Evolutionary conservation across 106 monocot species (phyloP).

Genomic region (Narthecium ossifragum): DNA sequence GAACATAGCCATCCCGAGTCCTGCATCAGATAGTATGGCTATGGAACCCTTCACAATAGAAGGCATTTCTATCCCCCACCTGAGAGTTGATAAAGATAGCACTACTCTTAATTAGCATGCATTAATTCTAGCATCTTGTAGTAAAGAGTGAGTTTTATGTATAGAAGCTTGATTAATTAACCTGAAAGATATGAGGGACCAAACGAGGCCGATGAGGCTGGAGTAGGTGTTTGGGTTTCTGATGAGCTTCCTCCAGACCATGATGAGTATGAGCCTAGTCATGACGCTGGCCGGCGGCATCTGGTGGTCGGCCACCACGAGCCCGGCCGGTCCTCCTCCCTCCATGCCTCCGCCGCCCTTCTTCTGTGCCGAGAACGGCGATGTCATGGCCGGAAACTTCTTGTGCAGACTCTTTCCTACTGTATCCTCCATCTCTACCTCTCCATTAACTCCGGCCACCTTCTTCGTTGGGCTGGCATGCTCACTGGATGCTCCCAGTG

Average conservation of each 20-base stretch:
- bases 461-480: conserved; percentile 3
- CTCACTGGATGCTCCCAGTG: neutral
- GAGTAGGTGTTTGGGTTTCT: conserved; percentile 90
- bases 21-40: conserved; percentile 80
- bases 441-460: neutral
- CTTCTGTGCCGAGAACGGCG: neutral
- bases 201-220: conserved; percentile 68
- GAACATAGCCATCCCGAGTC: conserved; percentile 92
- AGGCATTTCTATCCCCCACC: conserved; percentile 84
- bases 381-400: neutral
- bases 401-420: neutral
- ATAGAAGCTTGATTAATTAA: no score
- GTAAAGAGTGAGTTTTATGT: no score
- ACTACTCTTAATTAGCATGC: no score
- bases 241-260: conserved; percentile 94
- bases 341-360: neutral
- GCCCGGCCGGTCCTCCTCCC: neutral
- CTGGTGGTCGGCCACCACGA: conserved; percentile 18
- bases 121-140: no score
- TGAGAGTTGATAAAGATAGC: no score
- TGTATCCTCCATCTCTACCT: neutral
- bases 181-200: conserved; percentile 89
- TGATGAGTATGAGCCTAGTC: conserved; percentile 79
- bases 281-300: conserved; percentile 85
- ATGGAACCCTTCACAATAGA: conserved; percentile 76